Conservation (phyloP, 2,329 filamentous ascomycete genomes). For the Fusarium buxicola region DNA sequence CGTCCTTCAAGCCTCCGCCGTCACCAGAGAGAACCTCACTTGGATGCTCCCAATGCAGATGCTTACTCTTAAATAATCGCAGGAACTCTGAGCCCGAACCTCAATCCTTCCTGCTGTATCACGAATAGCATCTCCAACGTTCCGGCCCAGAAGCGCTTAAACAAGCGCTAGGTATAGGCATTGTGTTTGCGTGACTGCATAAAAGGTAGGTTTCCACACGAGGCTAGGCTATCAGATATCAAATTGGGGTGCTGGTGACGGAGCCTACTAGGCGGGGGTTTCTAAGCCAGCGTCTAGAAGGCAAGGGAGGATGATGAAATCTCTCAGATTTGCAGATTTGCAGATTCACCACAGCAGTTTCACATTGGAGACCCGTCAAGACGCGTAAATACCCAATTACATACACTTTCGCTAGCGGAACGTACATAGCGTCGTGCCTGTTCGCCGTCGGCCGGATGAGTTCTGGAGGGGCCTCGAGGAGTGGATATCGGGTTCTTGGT, state of each 20-base stretch:
- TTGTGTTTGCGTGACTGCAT: slow-evolving; percentile 5
- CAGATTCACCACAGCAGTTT: slow-evolving; percentile 11
- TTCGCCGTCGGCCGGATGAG: slow-evolving; percentile 35
- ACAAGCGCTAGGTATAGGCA: slow-evolving; percentile 4
- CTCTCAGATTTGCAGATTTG: slow-evolving; percentile 10
- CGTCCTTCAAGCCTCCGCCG: slow-evolving; percentile 12
- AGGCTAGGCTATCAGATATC: neutral
- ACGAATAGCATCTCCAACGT: too few relatives aligned
- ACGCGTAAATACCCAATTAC: slow-evolving; percentile 22
- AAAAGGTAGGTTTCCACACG: slow-evolving; percentile 2
- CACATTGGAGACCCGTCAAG: slow-evolving; percentile 2
- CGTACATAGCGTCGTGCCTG: slow-evolving; percentile 15
- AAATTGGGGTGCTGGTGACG: slow-evolving; percentile 3
- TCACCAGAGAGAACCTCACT: neutral
- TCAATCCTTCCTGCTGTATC: too few relatives aligned
- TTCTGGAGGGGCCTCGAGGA: slow-evolving; percentile 23
- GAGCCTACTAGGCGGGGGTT: neutral
- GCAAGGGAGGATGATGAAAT: slow-evolving; percentile 17
- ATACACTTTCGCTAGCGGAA: slow-evolving; percentile 17
- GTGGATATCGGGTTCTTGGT: slow-evolving; percentile 33
- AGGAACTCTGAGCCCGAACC: too few relatives aligned
- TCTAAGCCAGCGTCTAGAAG: slow-evolving; percentile 8
- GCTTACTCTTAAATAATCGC: neutral
- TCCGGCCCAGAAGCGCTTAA: slow-evolving; percentile 3
- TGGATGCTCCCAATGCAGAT: neutral